Conservation (phyloP, 2,329 filamentous ascomycete species). For the Tolypocladium sp. region DNA sequence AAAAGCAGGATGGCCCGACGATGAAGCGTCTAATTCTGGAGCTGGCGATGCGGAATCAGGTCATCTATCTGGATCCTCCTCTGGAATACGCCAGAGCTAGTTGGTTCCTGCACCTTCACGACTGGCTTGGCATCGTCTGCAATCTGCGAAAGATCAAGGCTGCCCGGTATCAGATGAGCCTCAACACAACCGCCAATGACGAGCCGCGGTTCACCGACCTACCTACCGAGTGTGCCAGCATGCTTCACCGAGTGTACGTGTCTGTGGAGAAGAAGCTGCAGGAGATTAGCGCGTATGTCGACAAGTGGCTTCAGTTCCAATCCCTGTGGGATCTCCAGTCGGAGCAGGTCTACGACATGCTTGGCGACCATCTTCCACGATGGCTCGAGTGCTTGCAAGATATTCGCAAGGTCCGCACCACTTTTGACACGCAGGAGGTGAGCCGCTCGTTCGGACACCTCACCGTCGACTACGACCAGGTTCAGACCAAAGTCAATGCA, state of each 20-base stretch:
- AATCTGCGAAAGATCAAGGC: slow-evolving; percentile 92
- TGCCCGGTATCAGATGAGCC: slow-evolving; percentile 84
- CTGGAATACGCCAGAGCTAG: slow-evolving; percentile 84
- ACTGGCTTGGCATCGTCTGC: slow-evolving; percentile 89
- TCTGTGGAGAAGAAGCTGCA: slow-evolving; percentile 75
- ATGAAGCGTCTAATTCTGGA: slow-evolving; percentile 76
- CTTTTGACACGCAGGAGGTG: slow-evolving; percentile 95
- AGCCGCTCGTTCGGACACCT: slow-evolving; percentile 89
- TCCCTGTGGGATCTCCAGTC: slow-evolving; percentile 96
- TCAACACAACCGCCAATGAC: slow-evolving; percentile 56
- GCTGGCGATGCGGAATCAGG: slow-evolving; percentile 94
- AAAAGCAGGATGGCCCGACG: slow-evolving; percentile 46
- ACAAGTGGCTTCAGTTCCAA: slow-evolving; percentile 98
- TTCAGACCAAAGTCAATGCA: slow-evolving; percentile 95
- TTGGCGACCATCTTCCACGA: slow-evolving; percentile 82
- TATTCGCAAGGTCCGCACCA: slow-evolving; percentile 88
- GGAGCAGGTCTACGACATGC: slow-evolving; percentile 84
- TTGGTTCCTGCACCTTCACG: slow-evolving; percentile 87
- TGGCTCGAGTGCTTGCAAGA: slow-evolving; percentile 97
- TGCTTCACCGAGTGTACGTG: slow-evolving; percentile 71
- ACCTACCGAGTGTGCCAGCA: slow-evolving; percentile 71
- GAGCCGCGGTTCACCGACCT: slow-evolving; percentile 75
- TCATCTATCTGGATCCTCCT: slow-evolving; percentile 92
- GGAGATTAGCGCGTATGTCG: slow-evolving; percentile 76
- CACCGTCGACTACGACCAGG: slow-evolving; percentile 95